A percentile compares a stretch with the other conserved stretches of the same genome.
phyloP scores from a whole-genome alignment of 2,329 filamentous ascomycete species.

The Fusarium ramigenum region DNA sequence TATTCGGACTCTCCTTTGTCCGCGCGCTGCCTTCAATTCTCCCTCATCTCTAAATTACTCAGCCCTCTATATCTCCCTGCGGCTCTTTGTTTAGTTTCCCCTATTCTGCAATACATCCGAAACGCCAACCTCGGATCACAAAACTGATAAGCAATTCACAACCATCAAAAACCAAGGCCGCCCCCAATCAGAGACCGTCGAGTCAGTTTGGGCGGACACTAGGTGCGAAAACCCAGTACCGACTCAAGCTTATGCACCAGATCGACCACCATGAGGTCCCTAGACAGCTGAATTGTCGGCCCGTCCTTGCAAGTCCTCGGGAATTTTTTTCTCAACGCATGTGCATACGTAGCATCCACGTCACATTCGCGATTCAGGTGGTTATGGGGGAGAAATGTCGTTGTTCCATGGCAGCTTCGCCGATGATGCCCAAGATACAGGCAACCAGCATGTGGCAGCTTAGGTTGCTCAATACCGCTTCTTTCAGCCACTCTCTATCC shows the following conservation, averaged over 20 bases:
- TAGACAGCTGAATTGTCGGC: conserved; percentile 33
- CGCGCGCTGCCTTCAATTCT: not conserved
- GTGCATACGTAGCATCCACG: conserved; percentile 13
- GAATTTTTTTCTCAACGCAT: conserved; percentile 5
- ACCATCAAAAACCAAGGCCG: not conserved
- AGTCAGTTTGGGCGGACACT: conserved; percentile 23
- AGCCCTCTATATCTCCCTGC: not conserved
- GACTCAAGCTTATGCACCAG: conserved; percentile 25
- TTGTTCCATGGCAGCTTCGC: conserved; percentile 19
- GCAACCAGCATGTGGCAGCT: conserved; percentile 12
- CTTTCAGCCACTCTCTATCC: conserved; percentile 9
- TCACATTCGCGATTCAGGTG: conserved; percentile 33
- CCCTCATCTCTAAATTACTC: not conserved
- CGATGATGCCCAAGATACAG: not conserved
- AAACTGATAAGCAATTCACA: not conserved
- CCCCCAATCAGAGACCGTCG: conserved; percentile 17
- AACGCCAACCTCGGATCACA: not conserved
- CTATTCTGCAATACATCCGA: conserved; percentile 14
- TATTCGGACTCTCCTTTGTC: conserved; percentile 13
- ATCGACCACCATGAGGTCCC: conserved; percentile 21
- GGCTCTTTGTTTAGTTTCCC: conserved; percentile 18
- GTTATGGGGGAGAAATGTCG: conserved; percentile 11
- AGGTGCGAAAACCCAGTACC: conserved; percentile 10
- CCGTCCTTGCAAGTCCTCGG: conserved; percentile 19
- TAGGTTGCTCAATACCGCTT: conserved; percentile 14